phyloP scores from a whole-genome alignment of 2,329 filamentous ascomycete genomes.

The Hypoxylon rubiginosum region DNA sequence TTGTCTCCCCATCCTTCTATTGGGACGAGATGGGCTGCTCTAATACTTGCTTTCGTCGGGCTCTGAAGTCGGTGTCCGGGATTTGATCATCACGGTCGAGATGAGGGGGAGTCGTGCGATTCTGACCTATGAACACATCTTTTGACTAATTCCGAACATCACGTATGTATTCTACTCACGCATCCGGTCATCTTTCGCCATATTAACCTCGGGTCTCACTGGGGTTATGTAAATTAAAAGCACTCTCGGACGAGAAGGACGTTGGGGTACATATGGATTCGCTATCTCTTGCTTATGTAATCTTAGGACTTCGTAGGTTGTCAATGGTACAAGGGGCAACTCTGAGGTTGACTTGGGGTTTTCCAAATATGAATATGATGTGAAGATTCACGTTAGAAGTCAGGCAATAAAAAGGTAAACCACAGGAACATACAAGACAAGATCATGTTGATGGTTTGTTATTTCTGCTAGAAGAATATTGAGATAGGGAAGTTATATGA shows the following conservation, averaged over 20 bases:
- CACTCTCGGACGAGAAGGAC: not conserved
- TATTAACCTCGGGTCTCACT: not conserved
- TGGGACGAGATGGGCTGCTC: not conserved
- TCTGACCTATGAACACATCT: slow-evolving; percentile 13
- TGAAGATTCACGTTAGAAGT: not conserved
- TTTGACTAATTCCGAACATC: not conserved
- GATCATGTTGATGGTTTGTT: not conserved
- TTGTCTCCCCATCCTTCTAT: not conserved
- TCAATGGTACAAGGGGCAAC: not conserved
- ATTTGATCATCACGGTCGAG: slow-evolving; percentile 27
- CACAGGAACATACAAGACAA: not conserved
- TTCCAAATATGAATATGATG: too few species aligned
- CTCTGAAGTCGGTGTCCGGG: slow-evolving; percentile 37
- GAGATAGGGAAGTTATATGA: too few species aligned
- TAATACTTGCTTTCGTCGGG: slow-evolving; percentile 25
- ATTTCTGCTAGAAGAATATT: not conserved
- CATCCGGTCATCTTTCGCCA: not conserved
- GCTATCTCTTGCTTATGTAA: not conserved
- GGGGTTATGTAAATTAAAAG: not conserved
- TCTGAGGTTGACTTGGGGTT: too few species aligned
- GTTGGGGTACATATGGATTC: not conserved
- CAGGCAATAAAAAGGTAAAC: not conserved
- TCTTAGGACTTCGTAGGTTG: not conserved
- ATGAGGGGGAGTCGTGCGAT: slow-evolving; percentile 37
- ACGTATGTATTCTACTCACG: not conserved